Conservation (phyloP, 140 eudicot genomes). For the Flaveria floridana region DNA sequence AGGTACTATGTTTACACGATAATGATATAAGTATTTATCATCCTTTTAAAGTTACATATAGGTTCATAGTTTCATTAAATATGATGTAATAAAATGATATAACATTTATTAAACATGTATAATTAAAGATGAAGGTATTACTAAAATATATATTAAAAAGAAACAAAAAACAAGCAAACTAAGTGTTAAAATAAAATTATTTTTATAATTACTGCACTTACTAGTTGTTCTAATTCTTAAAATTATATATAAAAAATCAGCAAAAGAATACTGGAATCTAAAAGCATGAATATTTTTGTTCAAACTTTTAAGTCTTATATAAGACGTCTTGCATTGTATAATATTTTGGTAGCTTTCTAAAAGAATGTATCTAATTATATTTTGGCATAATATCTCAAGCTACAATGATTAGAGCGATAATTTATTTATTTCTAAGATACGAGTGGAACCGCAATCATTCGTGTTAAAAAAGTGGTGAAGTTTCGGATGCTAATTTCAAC, state of each 20-base stretch:
- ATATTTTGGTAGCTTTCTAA: background rate
- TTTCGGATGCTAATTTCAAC: constrained; percentile 19
- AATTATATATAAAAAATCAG: too few species aligned
- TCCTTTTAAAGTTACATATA: too few species aligned
- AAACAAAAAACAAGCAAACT: background rate
- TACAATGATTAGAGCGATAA: constrained; percentile 18
- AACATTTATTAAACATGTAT: too few species aligned
- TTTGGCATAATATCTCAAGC: background rate
- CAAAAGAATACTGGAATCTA: background rate
- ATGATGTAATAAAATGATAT: too few species aligned
- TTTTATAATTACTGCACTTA: background rate
- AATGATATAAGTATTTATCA: too few species aligned
- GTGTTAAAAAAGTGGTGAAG: constrained; percentile 22
- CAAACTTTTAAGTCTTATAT: background rate
- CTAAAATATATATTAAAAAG: too few species aligned
- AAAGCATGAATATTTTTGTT: background rate
- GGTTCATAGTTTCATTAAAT: too few species aligned
- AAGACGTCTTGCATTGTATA: background rate
- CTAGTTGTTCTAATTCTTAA: background rate
- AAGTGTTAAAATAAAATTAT: too few species aligned
- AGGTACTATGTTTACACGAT: too few species aligned
- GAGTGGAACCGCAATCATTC: constrained; percentile 29
- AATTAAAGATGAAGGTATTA: background rate
- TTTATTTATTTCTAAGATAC: constrained; percentile 16
- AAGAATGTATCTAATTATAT: background rate